These are phyloP conservation scores for Yamadazyma blattariae DNA, from an alignment of 1,139 yeast genomes.

Conservation along the genomic window DNA sequence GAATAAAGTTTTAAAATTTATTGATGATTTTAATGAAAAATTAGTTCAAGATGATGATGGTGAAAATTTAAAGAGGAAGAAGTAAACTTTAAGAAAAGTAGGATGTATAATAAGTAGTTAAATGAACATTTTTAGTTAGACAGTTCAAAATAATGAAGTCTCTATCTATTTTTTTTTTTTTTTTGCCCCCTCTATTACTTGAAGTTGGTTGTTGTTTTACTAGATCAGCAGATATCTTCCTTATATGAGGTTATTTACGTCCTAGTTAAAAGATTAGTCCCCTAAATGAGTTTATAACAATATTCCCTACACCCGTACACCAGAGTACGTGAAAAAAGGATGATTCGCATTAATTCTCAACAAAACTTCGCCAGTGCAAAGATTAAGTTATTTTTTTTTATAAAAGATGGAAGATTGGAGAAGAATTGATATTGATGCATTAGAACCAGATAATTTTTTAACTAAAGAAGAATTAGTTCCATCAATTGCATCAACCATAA, in stretches of 20 bases:
- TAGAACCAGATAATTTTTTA: constrained; percentile 76
- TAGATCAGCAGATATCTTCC: too few relatives aligned
- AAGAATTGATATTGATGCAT: constrained; percentile 88
- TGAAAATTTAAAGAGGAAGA: neutral
- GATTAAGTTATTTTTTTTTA: too few relatives aligned
- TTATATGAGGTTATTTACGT: neutral
- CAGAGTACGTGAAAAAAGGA: neutral
- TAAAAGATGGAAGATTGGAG: constrained; percentile 51
- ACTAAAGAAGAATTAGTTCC: constrained; percentile 65
- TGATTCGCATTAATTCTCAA: neutral
- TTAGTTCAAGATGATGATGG: constrained; percentile 3
- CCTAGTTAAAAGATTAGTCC: too few relatives aligned
- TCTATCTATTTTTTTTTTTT: too few relatives aligned
- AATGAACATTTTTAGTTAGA: too few relatives aligned
- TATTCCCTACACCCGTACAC: too few relatives aligned
- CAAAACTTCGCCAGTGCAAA: too few relatives aligned
- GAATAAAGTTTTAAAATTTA: constrained; percentile 31
- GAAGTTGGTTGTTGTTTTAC: too few relatives aligned
- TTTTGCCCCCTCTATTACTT: too few relatives aligned
- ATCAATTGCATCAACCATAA: constrained; percentile 39
- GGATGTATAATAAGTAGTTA: neutral
- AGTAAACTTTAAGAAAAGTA: neutral
- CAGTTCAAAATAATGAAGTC: too few relatives aligned
- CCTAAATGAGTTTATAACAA: too few relatives aligned
- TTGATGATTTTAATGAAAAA: constrained; percentile 29